phyloP scores from a whole-genome alignment of 2,329 filamentous ascomycete species.

The Alternaria viburni region DNA sequence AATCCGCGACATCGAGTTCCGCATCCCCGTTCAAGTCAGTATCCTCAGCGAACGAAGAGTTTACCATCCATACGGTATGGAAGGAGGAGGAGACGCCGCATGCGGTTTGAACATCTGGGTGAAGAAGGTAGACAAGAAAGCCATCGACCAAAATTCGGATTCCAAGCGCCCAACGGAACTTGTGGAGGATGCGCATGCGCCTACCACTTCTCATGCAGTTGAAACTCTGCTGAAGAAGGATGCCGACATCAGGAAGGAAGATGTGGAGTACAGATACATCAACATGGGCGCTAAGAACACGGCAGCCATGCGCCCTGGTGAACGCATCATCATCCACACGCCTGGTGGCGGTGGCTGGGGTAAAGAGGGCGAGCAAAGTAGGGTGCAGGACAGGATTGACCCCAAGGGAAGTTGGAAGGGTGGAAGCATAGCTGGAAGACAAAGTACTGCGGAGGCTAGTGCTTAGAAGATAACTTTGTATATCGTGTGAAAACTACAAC shows the following conservation, averaged over 20 bases:
- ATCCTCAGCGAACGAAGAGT: conserved; percentile 81
- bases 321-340: conserved; percentile 78
- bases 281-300: conserved; percentile 83
- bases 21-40: conserved; percentile 76
- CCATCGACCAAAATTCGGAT: conserved; percentile 34
- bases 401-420: conserved; percentile 65
- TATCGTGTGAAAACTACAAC: not conserved
- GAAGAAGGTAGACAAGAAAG: conserved; percentile 62
- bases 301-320: conserved; percentile 75
- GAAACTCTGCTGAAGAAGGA: conserved; percentile 40
- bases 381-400: conserved; percentile 60
- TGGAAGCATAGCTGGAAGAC: conserved; percentile 63
- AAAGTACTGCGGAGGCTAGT: conserved; percentile 59
- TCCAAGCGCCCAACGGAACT: conserved; percentile 27
- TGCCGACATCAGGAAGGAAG: conserved; percentile 42
- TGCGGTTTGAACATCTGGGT: conserved; percentile 90
- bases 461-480: conserved; percentile 8
- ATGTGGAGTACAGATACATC: conserved; percentile 65
- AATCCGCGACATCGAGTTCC: conserved; percentile 80
- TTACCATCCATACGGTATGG: conserved; percentile 79
- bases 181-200: conserved; percentile 42
- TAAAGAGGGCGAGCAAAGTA: conserved; percentile 62
- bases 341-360: conserved; percentile 84
- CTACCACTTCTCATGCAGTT: conserved; percentile 57
- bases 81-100: conserved; percentile 78